phyloP scores from a whole-genome alignment of 2,329 filamentous ascomycete species.

The Ophiostoma montium region DNA sequence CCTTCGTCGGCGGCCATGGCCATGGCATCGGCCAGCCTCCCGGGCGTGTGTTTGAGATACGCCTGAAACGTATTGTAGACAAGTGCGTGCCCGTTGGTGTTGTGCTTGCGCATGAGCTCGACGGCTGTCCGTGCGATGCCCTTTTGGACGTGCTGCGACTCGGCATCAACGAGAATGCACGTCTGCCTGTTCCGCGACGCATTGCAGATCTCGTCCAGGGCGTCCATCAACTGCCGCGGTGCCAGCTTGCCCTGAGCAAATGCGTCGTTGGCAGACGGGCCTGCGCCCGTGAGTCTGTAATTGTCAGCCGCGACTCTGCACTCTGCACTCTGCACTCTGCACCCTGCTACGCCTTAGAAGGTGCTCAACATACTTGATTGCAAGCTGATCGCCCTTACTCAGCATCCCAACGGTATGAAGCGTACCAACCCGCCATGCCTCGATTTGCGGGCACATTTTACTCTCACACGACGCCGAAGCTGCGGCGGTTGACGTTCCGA shows the following conservation, averaged over 20 bases:
- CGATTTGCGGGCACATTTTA: not conserved
- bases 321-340: too few species aligned
- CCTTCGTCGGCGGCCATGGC: not conserved
- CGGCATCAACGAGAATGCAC: not conserved
- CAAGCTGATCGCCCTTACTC: not conserved
- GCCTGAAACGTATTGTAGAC: constrained; percentile 1
- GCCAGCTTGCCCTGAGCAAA: not conserved
- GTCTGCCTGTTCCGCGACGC: not conserved
- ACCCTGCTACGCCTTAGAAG: too few species aligned
- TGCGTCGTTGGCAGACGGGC: not conserved
- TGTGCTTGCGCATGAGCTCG: not conserved
- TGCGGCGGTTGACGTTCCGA: not conserved
- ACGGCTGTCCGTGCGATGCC: not conserved
- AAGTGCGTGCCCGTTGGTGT: not conserved
- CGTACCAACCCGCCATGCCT: not conserved
- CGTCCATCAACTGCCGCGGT: not conserved
- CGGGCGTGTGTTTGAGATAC: not conserved
- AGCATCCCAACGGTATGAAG: not conserved
- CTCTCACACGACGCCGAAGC: not conserved
- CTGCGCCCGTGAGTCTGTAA: not conserved
- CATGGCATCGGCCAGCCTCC: not conserved
- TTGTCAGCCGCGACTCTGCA: too few species aligned
- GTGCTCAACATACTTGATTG: not conserved
- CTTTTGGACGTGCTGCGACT: not conserved
- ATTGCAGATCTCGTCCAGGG: not conserved